Evolutionary conservation across 768 basidiomycete genomes (phyloP).

Genomic region (Kondoa malvinella): DNA sequence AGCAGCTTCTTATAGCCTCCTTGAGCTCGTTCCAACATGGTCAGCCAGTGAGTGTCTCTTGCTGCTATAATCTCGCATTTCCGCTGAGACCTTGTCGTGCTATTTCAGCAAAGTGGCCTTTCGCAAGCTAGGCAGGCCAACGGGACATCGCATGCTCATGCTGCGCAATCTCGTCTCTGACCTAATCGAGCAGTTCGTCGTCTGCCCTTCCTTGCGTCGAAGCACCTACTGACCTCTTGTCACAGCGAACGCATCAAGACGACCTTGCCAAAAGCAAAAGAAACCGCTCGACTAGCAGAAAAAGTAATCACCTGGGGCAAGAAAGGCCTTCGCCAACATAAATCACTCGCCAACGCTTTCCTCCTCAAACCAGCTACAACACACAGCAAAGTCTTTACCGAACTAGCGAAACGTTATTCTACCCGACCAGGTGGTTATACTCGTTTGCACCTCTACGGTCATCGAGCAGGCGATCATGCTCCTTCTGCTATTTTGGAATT

Average conservation of each 20-base stretch:
- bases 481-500: slow-evolving; percentile 79
- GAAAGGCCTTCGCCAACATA: slow-evolving; percentile 53
- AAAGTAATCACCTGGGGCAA: slow-evolving; percentile 93
- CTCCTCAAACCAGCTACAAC: slow-evolving; percentile 48
- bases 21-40: too few relatives aligned
- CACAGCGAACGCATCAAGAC: slow-evolving; percentile 69
- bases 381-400: slow-evolving; percentile 65
- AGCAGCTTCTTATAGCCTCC: too few relatives aligned
- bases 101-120: background rate
- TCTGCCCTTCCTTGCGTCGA: background rate
- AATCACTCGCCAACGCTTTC: slow-evolving; percentile 57
- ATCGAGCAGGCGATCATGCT: slow-evolving; percentile 78
- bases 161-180: slow-evolving; percentile 86
- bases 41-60: too few relatives aligned
- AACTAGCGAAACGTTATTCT: slow-evolving; percentile 63
- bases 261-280: slow-evolving; percentile 84
- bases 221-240: background rate
- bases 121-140: slow-evolving; percentile 51
- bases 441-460: slow-evolving; percentile 77
- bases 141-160: slow-evolving; percentile 84
- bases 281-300: slow-evolving; percentile 76
- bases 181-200: slow-evolving; percentile 52
- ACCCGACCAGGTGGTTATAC: slow-evolving; percentile 83
- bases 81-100: background rate
- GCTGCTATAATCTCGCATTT: too few relatives aligned